phyloP scores from a whole-genome alignment of 305 asterid genomes.

The Rubia tinctorum region DNA sequence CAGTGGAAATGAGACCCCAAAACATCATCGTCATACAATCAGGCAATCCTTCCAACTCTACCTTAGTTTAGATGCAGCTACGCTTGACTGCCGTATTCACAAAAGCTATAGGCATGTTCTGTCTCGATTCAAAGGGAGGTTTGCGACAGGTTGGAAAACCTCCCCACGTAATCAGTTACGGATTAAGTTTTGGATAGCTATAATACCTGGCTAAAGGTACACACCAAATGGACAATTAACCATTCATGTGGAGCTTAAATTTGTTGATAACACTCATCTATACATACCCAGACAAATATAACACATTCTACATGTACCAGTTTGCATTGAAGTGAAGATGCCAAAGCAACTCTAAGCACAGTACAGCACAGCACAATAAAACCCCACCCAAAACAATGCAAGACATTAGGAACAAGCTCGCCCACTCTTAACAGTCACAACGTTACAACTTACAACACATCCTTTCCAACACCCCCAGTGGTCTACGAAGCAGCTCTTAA shows the following conservation, averaged over 20 bases:
- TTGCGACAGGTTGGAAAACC: not conserved
- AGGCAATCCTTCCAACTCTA: not conserved
- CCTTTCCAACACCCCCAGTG: conserved; percentile 6
- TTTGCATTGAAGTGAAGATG: not conserved
- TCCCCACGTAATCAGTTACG: not conserved
- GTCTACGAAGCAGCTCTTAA: conserved; percentile 48
- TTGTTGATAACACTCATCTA: not conserved
- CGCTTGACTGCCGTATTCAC: not conserved
- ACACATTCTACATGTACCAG: not conserved
- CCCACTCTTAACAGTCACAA: not conserved
- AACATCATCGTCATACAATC: not conserved
- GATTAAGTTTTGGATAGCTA: not conserved
- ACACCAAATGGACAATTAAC: not conserved
- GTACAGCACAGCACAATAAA: not conserved
- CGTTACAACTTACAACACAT: not conserved
- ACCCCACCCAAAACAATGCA: not conserved
- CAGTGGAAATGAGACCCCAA: not conserved
- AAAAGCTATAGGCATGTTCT: not conserved
- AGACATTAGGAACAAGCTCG: not conserved
- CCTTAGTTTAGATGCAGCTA: not conserved
- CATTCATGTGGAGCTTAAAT: not conserved
- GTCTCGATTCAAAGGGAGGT: not conserved
- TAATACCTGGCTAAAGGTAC: not conserved
- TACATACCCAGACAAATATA: not conserved
- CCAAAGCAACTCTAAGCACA: not conserved